Conservation (phyloP, 257 asterid species). For the Solanum neorickii region DNA sequence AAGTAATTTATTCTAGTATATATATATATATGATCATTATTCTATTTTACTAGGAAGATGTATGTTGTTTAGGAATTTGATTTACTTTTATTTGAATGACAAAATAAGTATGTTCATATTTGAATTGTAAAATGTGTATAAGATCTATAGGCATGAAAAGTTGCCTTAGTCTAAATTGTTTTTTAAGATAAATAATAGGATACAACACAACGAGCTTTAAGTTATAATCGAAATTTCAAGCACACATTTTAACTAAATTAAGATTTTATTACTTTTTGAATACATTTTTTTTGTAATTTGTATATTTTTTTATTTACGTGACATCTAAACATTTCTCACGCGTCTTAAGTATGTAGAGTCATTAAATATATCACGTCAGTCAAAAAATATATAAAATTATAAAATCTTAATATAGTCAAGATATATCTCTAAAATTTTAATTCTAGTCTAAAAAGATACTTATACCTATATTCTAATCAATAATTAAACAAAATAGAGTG, state of each 20-base stretch:
- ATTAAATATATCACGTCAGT: accelerated
- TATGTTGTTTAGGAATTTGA: background rate
- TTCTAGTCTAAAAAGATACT: background rate
- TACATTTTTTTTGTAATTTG: background rate
- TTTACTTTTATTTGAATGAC: background rate
- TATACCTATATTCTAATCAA: too few species aligned
- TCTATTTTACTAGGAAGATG: background rate
- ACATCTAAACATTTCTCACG: accelerated
- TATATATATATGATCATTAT: background rate
- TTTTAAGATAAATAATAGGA: background rate
- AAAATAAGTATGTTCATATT: background rate
- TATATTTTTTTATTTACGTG: accelerated
- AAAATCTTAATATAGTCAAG: accelerated
- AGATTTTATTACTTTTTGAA: accelerated
- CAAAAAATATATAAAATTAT: accelerated
- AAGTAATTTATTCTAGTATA: background rate
- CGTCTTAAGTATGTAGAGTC: accelerated
- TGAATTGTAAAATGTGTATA: background rate
- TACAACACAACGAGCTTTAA: accelerated
- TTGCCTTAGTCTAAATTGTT: background rate
- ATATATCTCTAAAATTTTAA: accelerated
- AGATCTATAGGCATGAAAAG: background rate
- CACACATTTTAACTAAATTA: accelerated
- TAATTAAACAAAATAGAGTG: background rate
- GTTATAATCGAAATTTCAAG: accelerated